Percentiles rank a stretch among this genome's conserved stretches.
Evolutionary conservation across 345 rosid genomes (phyloP).

Genomic region (Euphorbia pulcherrima): DNA sequence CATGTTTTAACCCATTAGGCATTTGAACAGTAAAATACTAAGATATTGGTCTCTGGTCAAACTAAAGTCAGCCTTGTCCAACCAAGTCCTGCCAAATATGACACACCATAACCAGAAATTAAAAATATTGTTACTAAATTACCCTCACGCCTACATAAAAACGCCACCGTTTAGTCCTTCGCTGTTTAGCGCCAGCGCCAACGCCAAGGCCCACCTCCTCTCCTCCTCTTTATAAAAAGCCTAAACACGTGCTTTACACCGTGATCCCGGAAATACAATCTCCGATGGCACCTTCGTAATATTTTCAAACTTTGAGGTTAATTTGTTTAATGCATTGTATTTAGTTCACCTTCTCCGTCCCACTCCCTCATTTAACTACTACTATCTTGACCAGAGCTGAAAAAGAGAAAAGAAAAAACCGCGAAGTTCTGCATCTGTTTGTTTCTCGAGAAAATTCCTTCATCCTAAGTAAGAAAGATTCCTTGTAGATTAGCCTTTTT

Average conservation of each 20-base stretch:
- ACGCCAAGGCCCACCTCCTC: background rate
- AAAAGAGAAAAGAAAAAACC: background rate
- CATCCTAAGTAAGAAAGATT: no score
- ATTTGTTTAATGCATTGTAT: background rate
- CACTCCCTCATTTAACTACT: slow-evolving; percentile 24
- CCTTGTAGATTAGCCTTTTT: background rate
- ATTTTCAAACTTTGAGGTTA: slow-evolving; percentile 12
- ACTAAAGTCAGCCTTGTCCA: background rate
- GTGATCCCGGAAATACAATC: slow-evolving; percentile 39
- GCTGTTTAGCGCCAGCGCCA: background rate
- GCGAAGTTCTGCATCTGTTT: slow-evolving; percentile 18
- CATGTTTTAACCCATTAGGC: background rate
- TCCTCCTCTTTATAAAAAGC: slow-evolving; percentile 33
- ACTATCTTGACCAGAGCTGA: slow-evolving; percentile 5
- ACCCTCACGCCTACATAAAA: background rate
- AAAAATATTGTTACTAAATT: background rate
- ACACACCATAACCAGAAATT: background rate
- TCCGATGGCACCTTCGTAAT: slow-evolving; percentile 37
- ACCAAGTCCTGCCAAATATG: background rate
- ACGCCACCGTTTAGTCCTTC: slow-evolving; percentile 2
- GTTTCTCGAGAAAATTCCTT: slow-evolving; percentile 16
- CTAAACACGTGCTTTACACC: slow-evolving; percentile 60
- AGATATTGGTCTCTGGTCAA: background rate
- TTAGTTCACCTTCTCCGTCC: slow-evolving; percentile 28
- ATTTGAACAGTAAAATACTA: background rate